These are phyloP conservation scores for Calonectria ilicicola DNA, from an alignment of 2,329 filamentous ascomycete genomes.

Conservation along the genomic window DNA sequence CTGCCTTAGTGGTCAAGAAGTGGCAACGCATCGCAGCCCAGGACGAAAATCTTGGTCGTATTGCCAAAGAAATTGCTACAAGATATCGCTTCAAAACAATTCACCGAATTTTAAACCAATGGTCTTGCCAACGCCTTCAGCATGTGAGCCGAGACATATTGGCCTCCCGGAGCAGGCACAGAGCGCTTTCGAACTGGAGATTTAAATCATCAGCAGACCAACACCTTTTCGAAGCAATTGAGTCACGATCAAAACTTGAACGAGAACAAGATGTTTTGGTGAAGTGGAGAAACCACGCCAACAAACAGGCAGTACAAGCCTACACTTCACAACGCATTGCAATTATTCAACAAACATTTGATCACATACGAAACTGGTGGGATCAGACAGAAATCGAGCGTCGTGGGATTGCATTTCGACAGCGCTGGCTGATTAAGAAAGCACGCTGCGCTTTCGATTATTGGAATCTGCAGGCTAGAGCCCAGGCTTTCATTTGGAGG, in stretches of 20 bases:
- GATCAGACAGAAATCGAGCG: constrained; percentile 43
- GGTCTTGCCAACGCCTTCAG: constrained; percentile 43
- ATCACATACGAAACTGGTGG: constrained; percentile 47
- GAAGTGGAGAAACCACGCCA: constrained; percentile 37
- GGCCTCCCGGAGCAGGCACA: constrained; percentile 29
- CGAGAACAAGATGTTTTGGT: constrained; percentile 30
- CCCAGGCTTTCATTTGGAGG: constrained; percentile 49
- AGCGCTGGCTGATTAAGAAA: constrained; percentile 33
- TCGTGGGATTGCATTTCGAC: constrained; percentile 40
- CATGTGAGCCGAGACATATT: constrained; percentile 35
- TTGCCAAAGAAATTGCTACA: constrained; percentile 38
- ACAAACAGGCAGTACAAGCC: constrained; percentile 15
- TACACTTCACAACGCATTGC: constrained; percentile 33
- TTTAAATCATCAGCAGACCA: constrained; percentile 25
- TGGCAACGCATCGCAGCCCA: constrained; percentile 46
- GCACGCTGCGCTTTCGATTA: constrained; percentile 37
- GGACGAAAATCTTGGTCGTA: constrained; percentile 42
- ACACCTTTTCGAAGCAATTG: constrained; percentile 33
- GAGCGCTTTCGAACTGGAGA: constrained; percentile 39
- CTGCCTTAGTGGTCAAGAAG: constrained; percentile 47
- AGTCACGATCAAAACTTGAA: constrained; percentile 27
- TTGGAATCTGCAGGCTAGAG: constrained; percentile 50
- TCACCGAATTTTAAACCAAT: constrained; percentile 39
- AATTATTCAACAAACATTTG: constrained; percentile 35
- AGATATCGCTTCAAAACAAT: constrained; percentile 36